Percentiles rank a stretch among this genome's conserved stretches.
phyloP scores from a whole-genome alignment of 208 protist species.

The Trypanosoma melophagium region DNA sequence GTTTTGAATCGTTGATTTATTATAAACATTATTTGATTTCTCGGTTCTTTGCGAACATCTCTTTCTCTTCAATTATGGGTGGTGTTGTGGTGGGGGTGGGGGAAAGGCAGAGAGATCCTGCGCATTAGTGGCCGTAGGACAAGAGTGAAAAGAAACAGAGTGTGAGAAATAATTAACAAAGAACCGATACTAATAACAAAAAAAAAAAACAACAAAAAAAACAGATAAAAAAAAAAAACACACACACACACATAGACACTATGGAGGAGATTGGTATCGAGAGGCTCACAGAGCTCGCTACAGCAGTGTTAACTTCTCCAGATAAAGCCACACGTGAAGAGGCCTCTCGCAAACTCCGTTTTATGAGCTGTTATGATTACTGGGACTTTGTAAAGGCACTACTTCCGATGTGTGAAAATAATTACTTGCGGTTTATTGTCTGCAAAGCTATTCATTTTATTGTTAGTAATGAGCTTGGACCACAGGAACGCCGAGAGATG shows the following conservation, averaged over 20 bases:
- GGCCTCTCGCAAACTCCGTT: conserved; percentile 62
- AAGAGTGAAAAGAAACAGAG: conserved; percentile 25
- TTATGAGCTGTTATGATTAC: conserved; percentile 80
- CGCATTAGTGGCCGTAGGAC: too few species aligned
- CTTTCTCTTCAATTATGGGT: too few species aligned
- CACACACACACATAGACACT: not conserved
- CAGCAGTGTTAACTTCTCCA: conserved; percentile 48
- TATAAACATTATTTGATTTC: too few species aligned
- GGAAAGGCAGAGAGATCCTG: not conserved
- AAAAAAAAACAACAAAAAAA: not conserved
- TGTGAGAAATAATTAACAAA: not conserved
- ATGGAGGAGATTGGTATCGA: conserved; percentile 37
- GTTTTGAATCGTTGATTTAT: too few species aligned
- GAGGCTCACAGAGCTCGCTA: conserved; percentile 36
- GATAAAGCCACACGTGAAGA: conserved; percentile 54
- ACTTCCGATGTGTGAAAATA: conserved; percentile 47
- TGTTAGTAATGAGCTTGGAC: conserved; percentile 85
- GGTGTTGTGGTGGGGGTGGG: too few species aligned
- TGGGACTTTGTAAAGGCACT: conserved; percentile 68
- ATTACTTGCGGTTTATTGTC: conserved; percentile 83
- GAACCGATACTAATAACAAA: too few species aligned
- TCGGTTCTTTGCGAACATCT: too few species aligned
- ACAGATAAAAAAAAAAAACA: not conserved
- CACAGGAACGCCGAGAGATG: conserved; percentile 72
- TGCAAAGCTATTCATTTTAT: conserved; percentile 83